Base-by-base conservation (phyloP, 31 red algal genomes). In the Asparagopsis taxiformis region DNA sequence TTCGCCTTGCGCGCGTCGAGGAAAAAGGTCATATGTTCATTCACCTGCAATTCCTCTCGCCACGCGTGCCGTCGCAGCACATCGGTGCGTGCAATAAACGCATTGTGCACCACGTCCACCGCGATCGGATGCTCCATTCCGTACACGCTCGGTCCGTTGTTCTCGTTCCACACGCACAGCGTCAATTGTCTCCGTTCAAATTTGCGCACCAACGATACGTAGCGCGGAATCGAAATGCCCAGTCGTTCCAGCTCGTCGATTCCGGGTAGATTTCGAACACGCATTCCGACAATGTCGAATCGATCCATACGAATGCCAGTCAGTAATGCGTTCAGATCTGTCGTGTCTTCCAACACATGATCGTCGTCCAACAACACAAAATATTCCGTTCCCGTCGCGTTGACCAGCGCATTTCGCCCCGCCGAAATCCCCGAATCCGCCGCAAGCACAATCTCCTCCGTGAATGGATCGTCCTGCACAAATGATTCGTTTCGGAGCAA, bases 11-110 rank as follows among this genome's bases (percentile, higher is more conserved):
- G 55, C 9, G 70, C 69, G 55, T 86, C 82, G 1, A 86, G n/a
- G 55, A 86, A 86, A 76, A 86, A 86, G 2, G 69, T 68, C 82
- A 86, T 75, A 39, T 86, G 82, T 44, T 86, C 82, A 50, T 86
- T 86, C 52, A 86, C 82, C 46, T 86, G 58, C 53, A 86, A 56
- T 36, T 75, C 70, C 52, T 77, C 61, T 51, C 82, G 34, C 82
- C 82, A 86, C 2, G 59, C 54, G 54, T 75, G 62, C 36, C 51
- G 39, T 31, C 82, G 69, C 39, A 86, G 41, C 36, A 77, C 32
- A 68, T 68, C 61, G 0, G 63, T 65, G 17, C 48, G 24, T 22
- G 51, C 82, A 22, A 86, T 52, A 25, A 86, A 77, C 0, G 82
- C 82, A 61, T 86, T 86, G 48, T 86, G 82, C 3, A 86, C 31